Conservation (phyloP, 352 stramenopile species). For the Globisporangium megalacanthum region DNA sequence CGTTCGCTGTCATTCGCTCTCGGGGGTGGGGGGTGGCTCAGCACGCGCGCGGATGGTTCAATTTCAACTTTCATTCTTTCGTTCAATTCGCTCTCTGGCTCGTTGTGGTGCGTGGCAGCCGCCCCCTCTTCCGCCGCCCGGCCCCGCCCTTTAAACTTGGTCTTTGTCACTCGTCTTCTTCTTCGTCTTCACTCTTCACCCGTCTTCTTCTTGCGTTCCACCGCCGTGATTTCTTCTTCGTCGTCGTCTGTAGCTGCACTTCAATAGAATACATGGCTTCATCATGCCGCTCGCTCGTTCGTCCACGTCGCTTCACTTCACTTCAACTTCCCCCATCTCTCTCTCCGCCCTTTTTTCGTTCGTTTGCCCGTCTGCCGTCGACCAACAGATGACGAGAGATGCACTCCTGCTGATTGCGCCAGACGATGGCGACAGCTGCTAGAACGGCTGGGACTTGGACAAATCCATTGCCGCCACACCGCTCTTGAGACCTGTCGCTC, state of each 20-base stretch:
- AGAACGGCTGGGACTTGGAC: conserved; percentile 11
- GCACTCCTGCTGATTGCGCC: neutral
- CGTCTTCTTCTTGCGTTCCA: neutral
- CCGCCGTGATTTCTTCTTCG: conserved; percentile 4
- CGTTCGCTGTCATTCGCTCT: neutral
- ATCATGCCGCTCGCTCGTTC: conserved; percentile 1
- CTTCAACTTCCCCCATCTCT: neutral
- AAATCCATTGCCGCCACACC: conserved; percentile 13
- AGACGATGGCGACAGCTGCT: neutral
- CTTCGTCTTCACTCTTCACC: neutral
- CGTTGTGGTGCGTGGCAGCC: neutral
- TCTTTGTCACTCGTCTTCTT: neutral
- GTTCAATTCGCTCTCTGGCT: conserved; percentile 4
- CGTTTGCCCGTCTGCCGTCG: neutral
- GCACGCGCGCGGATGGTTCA: conserved; percentile 1
- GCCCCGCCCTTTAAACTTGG: neutral
- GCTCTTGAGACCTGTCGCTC: conserved; percentile 9
- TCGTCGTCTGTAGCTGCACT: conserved; percentile 1
- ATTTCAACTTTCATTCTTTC: conserved; percentile 4
- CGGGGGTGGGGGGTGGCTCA: too few relatives aligned
- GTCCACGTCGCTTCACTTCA: too few relatives aligned
- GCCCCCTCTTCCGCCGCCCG: too few relatives aligned
- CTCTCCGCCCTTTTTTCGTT: neutral
- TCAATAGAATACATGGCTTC: conserved; percentile 18
- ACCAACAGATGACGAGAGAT: neutral